Conservation (phyloP, 345 rosid species). For the Sonneratia alba region DNA sequence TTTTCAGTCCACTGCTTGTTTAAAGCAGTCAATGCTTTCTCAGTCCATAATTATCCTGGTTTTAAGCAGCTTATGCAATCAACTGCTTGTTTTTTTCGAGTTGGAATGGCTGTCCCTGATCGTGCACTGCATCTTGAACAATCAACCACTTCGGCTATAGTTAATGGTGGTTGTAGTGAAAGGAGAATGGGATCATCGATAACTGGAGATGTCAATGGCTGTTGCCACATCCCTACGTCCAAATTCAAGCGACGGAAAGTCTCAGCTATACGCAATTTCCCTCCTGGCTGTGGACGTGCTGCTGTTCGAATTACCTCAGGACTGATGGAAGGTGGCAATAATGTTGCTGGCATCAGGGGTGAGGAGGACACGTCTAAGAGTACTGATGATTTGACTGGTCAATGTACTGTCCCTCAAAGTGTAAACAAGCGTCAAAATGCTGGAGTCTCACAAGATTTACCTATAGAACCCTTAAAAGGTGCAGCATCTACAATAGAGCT, state of each 20-base stretch:
- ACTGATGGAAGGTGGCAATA: conserved; percentile 1
- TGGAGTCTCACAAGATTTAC: neutral
- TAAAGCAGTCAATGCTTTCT: neutral
- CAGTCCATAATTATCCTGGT: neutral
- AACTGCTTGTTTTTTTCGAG: conserved; percentile 8
- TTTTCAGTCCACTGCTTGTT: neutral
- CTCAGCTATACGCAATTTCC: conserved; percentile 42
- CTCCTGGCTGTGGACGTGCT: conserved; percentile 36
- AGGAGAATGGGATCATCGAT: conserved; percentile 15
- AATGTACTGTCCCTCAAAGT: neutral
- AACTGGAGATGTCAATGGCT: conserved; percentile 21
- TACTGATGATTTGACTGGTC: conserved; percentile 8
- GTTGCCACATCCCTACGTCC: conserved; percentile 7
- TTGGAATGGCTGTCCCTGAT: conserved; percentile 33
- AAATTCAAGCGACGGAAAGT: conserved; percentile 36
- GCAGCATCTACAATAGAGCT: neutral
- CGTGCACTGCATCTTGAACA: conserved; percentile 24
- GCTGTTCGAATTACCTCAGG: conserved; percentile 9
- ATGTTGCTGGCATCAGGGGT: conserved; percentile 1
- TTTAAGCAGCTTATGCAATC: conserved; percentile 3
- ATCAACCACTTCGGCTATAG: conserved; percentile 17
- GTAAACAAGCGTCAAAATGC: neutral
- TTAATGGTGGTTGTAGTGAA: conserved; percentile 20
- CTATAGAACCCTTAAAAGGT: neutral
- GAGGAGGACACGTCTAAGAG: conserved; percentile 6